Evolutionary conservation across 2,329 filamentous ascomycete genomes (phyloP), one percentile per base, ranked within the genome.

Genomic region (Ceratocystiopsis sp.): DNA sequence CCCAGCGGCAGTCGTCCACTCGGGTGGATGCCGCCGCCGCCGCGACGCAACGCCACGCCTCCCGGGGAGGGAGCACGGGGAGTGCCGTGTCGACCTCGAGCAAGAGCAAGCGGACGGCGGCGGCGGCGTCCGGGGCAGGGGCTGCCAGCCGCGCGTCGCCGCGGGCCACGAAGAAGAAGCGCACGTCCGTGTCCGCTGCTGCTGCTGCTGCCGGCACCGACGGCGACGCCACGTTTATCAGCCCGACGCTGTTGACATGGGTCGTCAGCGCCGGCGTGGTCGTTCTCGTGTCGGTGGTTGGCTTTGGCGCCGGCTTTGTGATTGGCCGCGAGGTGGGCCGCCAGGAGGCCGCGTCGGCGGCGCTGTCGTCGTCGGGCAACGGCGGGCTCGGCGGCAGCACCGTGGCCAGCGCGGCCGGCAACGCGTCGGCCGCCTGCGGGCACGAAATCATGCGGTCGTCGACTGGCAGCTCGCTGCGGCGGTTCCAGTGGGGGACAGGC

Each of bases 221-320:
- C 2, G 51, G 53, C 3, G 34, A 33, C 3, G 52, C 56, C 10
- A 51, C 57, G 9, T 54, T 68, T 34, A 65, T 78, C 42, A 75
- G 68, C 41, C 74, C 75, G 33, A 78, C 75, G 1, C 58, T 78
- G 9, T 56, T 79, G 41, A 75, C 75, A 0, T 80, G 75, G 73
- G 73, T 77, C 7, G 67, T 80, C 43, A 75, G 72, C 45, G 76
- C 77, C 9, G 76, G 78, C 16, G 76, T 80, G 1, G 72, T 81
- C 2, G 75, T 81, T 10, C 64, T 82, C 12, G 71, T 81, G 3
- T 77, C 73, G 9, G 77, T 79, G 2, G 75, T 81, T 33, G 76
- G 76, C 2, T 81, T 82, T 50, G 75, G 77, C 3, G 77, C 77
- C 10, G 77, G 78, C 12, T 52, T 48, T 18, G 75, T 79, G 19